A percentile compares a stretch with the other conserved stretches of the same genome.
phyloP scores from a whole-genome alignment of 805 yeast genomes.

The Candida ascalaphidarum region DNA sequence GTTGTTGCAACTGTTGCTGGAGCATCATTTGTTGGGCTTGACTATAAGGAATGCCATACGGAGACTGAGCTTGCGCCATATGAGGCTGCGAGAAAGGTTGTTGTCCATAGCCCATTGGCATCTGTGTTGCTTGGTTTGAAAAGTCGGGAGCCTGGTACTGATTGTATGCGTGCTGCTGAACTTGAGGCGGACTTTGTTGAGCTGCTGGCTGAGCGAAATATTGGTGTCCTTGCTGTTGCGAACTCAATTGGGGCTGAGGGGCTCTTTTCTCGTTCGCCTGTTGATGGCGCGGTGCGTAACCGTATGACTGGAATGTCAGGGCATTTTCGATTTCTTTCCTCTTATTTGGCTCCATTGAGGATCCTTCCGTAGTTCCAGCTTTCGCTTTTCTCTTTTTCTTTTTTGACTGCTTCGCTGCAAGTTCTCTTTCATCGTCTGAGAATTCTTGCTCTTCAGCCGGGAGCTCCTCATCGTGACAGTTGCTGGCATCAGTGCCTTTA shows the following conservation, averaged over 20 bases:
- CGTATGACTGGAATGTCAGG: slow-evolving; percentile 12
- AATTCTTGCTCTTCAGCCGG: slow-evolving; percentile 92
- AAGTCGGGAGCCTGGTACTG: slow-evolving; percentile 3
- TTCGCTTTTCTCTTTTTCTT: slow-evolving; percentile 50
- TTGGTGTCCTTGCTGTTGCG: slow-evolving; percentile 1
- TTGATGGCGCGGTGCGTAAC: slow-evolving; percentile 7
- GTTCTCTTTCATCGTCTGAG: slow-evolving; percentile 89
- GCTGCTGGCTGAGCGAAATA: slow-evolving; percentile 1
- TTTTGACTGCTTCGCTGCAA: slow-evolving; percentile 53
- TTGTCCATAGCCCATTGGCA: slow-evolving; percentile 1
- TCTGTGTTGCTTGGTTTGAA: slow-evolving; percentile 10
- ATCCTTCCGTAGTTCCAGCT: slow-evolving; percentile 6
- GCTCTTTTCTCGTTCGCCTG: no score
- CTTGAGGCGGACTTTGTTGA: slow-evolving; percentile 1
- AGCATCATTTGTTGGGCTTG: slow-evolving; percentile 7
- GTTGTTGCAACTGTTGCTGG: slow-evolving; percentile 1
- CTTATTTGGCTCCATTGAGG: not conserved
- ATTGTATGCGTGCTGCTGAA: slow-evolving; percentile 1
- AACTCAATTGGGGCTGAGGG: no score
- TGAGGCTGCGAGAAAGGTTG: slow-evolving; percentile 3
- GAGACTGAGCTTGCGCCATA: slow-evolving; percentile 5
- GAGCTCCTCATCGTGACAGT: slow-evolving; percentile 88
- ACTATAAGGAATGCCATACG: slow-evolving; percentile 15
- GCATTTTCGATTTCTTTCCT: slow-evolving; percentile 1
- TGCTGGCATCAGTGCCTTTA: slow-evolving; percentile 93